Evolutionary conservation across 495 filamentous ascomycete genomes (phyloP).

Genomic region (Talaromyces stipitatus): DNA sequence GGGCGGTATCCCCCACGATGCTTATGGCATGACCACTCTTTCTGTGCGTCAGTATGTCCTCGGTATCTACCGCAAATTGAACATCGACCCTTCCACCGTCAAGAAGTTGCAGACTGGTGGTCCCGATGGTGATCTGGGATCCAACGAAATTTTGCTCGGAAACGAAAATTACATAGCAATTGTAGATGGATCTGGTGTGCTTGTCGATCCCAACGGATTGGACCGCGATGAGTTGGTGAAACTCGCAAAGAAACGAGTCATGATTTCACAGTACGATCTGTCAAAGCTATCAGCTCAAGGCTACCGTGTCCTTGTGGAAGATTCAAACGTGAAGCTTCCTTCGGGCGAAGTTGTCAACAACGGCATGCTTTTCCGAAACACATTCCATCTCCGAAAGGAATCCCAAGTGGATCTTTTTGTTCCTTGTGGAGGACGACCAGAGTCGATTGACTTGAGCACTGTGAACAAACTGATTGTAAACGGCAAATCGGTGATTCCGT

Average conservation of each 20-base stretch:
- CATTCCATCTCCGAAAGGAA: conserved; percentile 78
- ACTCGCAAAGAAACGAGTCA: conserved; percentile 77
- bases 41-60: conserved; percentile 93
- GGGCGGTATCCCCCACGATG: conserved; percentile 92
- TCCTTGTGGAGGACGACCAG: conserved; percentile 91
- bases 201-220: conserved; percentile 86
- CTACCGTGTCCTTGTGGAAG: conserved; percentile 89
- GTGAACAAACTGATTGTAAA: conserved; percentile 77
- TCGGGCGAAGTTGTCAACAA: conserved; percentile 81
- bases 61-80: conserved; percentile 93
- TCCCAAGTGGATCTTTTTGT: conserved; percentile 83
- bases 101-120: conserved; percentile 96
- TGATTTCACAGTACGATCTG: conserved; percentile 83
- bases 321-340: conserved; percentile 77
- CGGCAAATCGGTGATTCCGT: conserved; percentile 77
- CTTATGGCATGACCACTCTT: conserved; percentile 95
- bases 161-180: conserved; percentile 92
- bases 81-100: conserved; percentile 73
- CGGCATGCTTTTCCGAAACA: conserved; percentile 93
- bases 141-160: conserved; percentile 92
- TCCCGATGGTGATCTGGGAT: conserved; percentile 92
- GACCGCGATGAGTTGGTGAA: conserved; percentile 75
- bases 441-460: conserved; percentile 88
- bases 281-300: conserved; percentile 80
- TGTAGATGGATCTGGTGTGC: conserved; percentile 90